These are phyloP conservation scores for Citrullus amarus DNA, from an alignment of 306 rosid species.

Conservation along the genomic window DNA sequence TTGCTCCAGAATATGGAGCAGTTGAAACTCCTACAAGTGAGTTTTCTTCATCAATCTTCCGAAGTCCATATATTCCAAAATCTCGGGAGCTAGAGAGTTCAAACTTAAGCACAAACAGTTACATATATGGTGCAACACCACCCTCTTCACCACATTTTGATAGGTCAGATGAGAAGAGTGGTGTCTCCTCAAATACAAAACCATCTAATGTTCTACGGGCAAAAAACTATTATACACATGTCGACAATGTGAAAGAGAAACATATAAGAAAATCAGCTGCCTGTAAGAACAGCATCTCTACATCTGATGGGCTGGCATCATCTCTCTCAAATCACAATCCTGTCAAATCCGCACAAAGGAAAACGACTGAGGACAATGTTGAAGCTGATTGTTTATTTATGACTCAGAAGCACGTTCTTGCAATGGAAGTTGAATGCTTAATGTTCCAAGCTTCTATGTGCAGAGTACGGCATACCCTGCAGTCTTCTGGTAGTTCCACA, in stretches of 20 bases:
- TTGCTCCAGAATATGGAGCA: conserved; percentile 95
- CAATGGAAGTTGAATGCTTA: conserved; percentile 74
- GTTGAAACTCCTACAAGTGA: conserved; percentile 76
- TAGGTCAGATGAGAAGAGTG: conserved; percentile 59
- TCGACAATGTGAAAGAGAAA: conserved; percentile 51
- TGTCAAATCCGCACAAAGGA: conserved; percentile 39
- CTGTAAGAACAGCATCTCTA: conserved; percentile 22
- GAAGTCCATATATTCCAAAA: conserved; percentile 75
- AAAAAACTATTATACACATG: conserved; percentile 55
- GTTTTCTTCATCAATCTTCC: conserved; percentile 60
- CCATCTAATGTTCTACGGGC: conserved; percentile 28
- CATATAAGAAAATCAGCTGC: conserved; percentile 34
- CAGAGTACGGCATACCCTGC: conserved; percentile 63
- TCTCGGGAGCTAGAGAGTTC: conserved; percentile 58
- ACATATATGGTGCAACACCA: conserved; percentile 75
- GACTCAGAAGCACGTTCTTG: conserved; percentile 57
- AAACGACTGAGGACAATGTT: conserved; percentile 40
- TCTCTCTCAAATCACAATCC: conserved; percentile 40
- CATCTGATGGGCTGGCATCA: conserved; percentile 39
- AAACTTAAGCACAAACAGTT: conserved; percentile 56
- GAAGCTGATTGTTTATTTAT: conserved; percentile 47
- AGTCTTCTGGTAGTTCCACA: conserved; percentile 47
- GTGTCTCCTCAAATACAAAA: conserved; percentile 34
- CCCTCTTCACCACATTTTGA: conserved; percentile 69
- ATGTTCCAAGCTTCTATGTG: conserved; percentile 86